These are phyloP conservation scores for Clavariopsis aquatica DNA, from an alignment of 495 filamentous ascomycete genomes.

Conservation along the genomic window DNA sequence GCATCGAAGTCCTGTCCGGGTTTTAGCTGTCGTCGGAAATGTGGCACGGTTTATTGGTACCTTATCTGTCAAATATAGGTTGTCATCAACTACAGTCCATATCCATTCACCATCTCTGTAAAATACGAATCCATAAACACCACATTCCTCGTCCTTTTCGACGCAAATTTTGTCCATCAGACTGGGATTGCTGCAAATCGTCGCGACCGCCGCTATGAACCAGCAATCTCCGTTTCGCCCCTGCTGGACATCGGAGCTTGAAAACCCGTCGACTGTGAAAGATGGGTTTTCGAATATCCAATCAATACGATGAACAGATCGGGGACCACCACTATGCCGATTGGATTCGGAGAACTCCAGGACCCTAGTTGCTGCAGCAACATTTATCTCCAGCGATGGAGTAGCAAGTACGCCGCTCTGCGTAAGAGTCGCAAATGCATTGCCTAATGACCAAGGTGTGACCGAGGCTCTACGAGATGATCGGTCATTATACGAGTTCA, in stretches of 20 bases:
- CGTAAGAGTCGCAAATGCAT: conserved; percentile 21
- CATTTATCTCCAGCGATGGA: conserved; percentile 59
- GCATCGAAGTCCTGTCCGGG: conserved; percentile 86
- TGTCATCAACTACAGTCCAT: conserved; percentile 82
- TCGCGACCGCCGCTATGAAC: conserved; percentile 84
- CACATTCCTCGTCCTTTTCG: conserved; percentile 72
- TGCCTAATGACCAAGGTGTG: conserved; percentile 1
- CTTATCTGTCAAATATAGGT: conserved; percentile 72
- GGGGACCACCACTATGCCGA: conserved; percentile 18
- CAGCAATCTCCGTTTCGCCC: conserved; percentile 84
- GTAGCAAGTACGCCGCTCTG: conserved; percentile 24
- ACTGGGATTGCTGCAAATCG: conserved; percentile 73
- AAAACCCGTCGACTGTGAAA: conserved; percentile 36
- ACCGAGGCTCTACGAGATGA: conserved; percentile 1
- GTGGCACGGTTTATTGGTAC: no score
- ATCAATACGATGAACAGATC: conserved; percentile 32
- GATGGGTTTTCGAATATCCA: conserved; percentile 36
- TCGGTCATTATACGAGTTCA: conserved; percentile 13
- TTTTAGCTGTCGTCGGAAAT: no score
- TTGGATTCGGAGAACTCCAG: conserved; percentile 26
- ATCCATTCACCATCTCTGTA: conserved; percentile 89
- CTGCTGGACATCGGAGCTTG: conserved; percentile 67
- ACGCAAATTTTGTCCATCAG: conserved; percentile 84
- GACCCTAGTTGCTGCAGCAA: conserved; percentile 53
- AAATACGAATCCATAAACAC: conserved; percentile 95